Percentiles rank a stretch among this genome's conserved stretches.
Evolutionary conservation across 805 yeast species (phyloP).

Genomic region (Ogataea parapolymorpha): DNA sequence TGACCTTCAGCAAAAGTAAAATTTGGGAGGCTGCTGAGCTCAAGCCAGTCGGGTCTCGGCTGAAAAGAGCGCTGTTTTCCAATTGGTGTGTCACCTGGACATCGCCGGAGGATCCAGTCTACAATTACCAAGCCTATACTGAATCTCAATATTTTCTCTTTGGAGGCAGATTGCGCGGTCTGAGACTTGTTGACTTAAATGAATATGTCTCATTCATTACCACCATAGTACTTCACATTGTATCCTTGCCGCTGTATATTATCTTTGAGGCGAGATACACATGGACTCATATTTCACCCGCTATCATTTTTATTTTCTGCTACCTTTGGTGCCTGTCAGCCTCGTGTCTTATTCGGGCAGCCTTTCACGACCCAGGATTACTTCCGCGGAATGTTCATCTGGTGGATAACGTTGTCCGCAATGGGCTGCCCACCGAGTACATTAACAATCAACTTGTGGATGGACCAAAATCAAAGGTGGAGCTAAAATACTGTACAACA

Average conservation of each 20-base stretch:
- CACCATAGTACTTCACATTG: constrained; percentile 5
- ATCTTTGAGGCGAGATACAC: constrained; percentile 49
- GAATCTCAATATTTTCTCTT: constrained; percentile 43
- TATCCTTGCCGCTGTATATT: constrained; percentile 51
- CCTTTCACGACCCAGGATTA: constrained; percentile 67
- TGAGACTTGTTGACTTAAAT: constrained; percentile 23
- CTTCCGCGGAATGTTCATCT: constrained; percentile 66
- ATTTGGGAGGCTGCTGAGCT: background rate
- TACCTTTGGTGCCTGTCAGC: constrained; percentile 56
- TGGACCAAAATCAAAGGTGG: constrained; percentile 31
- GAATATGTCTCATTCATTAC: constrained; percentile 13
- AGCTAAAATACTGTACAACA: constrained; percentile 48
- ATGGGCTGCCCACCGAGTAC: constrained; percentile 55
- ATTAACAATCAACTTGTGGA: constrained; percentile 50
- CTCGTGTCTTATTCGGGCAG: constrained; percentile 48
- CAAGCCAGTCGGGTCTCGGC: background rate
- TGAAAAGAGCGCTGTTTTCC: background rate
- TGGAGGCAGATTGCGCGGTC: constrained; percentile 62
- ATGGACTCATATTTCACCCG: constrained; percentile 57
- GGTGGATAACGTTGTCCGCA: constrained; percentile 35
- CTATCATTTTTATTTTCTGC: constrained; percentile 50
- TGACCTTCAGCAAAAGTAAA: background rate
- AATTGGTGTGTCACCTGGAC: constrained; percentile 1
- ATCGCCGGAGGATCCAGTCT: constrained; percentile 1
- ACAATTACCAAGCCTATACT: constrained; percentile 44